Conservation (phyloP, 2,329 filamentous ascomycete genomes). For the Claviceps lovelessii region DNA sequence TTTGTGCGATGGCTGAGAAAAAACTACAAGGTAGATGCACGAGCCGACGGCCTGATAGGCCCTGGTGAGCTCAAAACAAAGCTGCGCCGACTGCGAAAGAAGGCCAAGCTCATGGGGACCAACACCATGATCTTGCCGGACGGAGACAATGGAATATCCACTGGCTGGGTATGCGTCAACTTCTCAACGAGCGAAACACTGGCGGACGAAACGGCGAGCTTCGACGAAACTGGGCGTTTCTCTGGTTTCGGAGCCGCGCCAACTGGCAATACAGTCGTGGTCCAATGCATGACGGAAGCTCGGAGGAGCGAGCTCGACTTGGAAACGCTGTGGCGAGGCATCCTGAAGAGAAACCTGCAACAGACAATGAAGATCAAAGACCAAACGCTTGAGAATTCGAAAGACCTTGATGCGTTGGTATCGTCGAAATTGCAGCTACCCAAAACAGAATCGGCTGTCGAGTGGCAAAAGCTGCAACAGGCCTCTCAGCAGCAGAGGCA, state of each 20-base stretch:
- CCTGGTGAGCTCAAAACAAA: conserved; percentile 85
- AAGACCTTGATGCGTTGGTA: conserved; percentile 18
- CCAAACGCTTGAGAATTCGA: conserved; percentile 10
- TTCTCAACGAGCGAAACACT: conserved; percentile 54
- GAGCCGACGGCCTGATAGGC: conserved; percentile 77
- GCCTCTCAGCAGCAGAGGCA: conserved; percentile 20
- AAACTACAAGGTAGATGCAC: conserved; percentile 55
- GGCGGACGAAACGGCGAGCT: conserved; percentile 27
- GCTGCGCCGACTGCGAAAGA: conserved; percentile 63
- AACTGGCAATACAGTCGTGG: conserved; percentile 37
- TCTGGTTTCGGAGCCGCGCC: conserved; percentile 58
- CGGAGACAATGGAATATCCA: conserved; percentile 73
- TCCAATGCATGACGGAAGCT: conserved; percentile 43
- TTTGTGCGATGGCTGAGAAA: conserved; percentile 73
- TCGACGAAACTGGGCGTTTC: conserved; percentile 40
- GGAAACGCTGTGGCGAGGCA: conserved; percentile 36
- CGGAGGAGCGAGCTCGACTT: conserved; percentile 38
- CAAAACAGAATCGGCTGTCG: conserved; percentile 14
- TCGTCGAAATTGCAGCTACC: conserved; percentile 20
- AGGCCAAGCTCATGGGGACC: conserved; percentile 65
- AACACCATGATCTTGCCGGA: conserved; percentile 49
- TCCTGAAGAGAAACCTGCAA: conserved; percentile 23
- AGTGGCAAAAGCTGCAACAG: conserved; percentile 22
- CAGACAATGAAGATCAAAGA: conserved; percentile 18
- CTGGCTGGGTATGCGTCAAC: conserved; percentile 94